Conservation (phyloP, 495 filamentous ascomycete genomes). For the Penicilliopsis zonata region DNA sequence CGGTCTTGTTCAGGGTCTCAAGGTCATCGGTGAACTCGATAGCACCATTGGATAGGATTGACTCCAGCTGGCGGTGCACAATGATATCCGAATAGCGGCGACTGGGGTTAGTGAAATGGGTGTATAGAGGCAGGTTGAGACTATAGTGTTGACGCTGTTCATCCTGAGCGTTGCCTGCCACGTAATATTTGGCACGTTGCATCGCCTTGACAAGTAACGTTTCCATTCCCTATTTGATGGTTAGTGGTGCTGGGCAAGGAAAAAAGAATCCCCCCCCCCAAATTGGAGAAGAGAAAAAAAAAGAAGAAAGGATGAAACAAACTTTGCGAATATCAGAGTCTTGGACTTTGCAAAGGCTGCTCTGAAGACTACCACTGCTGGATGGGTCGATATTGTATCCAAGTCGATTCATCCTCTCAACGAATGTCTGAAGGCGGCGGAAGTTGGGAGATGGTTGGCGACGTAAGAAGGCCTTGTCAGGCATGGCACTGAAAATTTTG, state of each 20-base stretch:
- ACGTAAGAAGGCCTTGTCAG: slow-evolving; percentile 86
- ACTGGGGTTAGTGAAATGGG: slow-evolving; percentile 93
- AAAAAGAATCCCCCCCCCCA: background rate
- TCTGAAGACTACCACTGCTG: slow-evolving; percentile 83
- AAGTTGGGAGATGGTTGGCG: slow-evolving; percentile 75
- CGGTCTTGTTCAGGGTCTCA: slow-evolving; percentile 80
- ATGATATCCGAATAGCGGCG: slow-evolving; percentile 91
- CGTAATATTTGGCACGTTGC: slow-evolving; percentile 91
- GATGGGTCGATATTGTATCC: slow-evolving; percentile 80
- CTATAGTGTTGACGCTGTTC: slow-evolving; percentile 79
- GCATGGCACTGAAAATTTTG: slow-evolving; percentile 64
- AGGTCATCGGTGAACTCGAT: slow-evolving; percentile 83
- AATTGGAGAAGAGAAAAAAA: background rate
- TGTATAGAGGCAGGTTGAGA: slow-evolving; percentile 86
- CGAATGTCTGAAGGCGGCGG: slow-evolving; percentile 79
- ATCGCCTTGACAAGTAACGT: slow-evolving; percentile 87
- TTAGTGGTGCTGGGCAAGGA: slow-evolving; percentile 5
- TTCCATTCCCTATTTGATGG: slow-evolving; percentile 64
- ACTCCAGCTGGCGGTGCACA: slow-evolving; percentile 90
- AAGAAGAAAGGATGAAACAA: slow-evolving; percentile 3
- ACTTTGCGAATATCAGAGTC: slow-evolving; percentile 79
- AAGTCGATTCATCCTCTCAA: slow-evolving; percentile 83
- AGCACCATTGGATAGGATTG: slow-evolving; percentile 68
- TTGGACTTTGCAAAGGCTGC: slow-evolving; percentile 81
- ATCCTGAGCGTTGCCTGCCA: slow-evolving; percentile 59